These are phyloP conservation scores for Suzukiozyma palmioleophila DNA, from an alignment of 1,139 yeast genomes.

Conservation along the genomic window DNA sequence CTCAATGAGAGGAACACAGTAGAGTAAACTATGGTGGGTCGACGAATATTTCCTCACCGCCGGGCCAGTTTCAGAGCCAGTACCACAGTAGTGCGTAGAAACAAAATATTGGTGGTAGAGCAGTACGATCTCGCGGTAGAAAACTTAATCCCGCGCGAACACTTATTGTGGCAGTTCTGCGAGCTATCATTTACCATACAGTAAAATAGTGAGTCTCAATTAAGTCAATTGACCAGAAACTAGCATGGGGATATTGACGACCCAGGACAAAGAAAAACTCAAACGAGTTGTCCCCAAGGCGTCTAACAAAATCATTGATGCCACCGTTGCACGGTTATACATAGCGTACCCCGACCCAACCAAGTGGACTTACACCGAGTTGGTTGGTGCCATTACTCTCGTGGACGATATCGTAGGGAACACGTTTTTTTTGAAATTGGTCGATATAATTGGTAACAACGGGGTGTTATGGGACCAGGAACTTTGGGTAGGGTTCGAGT, in stretches of 20 bases:
- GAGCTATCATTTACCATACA: too few species aligned
- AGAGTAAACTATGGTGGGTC: too few species aligned
- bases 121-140: too few species aligned
- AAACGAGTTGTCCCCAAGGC: conserved; percentile 87
- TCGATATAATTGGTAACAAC: conserved; percentile 73
- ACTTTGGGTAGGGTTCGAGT: conserved; percentile 78
- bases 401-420: conserved; percentile 95
- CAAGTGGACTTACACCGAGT: conserved; percentile 83
- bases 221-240: neutral
- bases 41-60: too few species aligned
- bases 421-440: conserved; percentile 83
- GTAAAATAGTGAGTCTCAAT: too few species aligned
- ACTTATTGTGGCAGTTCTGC: too few species aligned
- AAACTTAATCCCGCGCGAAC: too few species aligned
- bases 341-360: conserved; percentile 83
- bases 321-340: conserved; percentile 85
- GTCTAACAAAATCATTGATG: conserved; percentile 82
- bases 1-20: too few species aligned
- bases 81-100: too few species aligned
- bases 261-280: conserved; percentile 79
- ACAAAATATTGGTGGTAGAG: too few species aligned
- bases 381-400: conserved; percentile 79
- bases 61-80: too few species aligned
- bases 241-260: conserved; percentile 57
- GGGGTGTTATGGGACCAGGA: conserved; percentile 99